Percentiles rank a stretch among this genome's conserved stretches.
phyloP scores from a whole-genome alignment of 345 rosid genomes.

The Populus pruinosa region DNA sequence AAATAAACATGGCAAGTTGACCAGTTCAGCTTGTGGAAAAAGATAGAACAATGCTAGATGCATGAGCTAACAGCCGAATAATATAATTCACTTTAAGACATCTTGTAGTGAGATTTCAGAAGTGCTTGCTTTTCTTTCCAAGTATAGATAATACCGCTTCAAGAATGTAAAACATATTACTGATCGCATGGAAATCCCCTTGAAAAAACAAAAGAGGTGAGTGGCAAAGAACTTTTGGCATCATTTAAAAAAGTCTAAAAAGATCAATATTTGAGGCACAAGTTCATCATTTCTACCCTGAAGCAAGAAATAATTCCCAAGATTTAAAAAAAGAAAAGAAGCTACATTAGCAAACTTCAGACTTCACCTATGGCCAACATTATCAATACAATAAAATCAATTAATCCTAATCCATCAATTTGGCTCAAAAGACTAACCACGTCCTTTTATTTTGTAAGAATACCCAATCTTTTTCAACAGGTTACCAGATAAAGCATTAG shows the following conservation, averaged over 20 bases:
- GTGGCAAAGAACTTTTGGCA: neutral
- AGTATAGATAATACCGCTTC: neutral
- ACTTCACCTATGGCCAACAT: neutral
- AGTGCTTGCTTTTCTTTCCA: neutral
- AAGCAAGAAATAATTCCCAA: neutral
- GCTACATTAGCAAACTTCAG: neutral
- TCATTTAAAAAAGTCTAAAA: neutral
- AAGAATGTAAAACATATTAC: neutral
- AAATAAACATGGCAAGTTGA: neutral
- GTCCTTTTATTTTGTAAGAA: neutral
- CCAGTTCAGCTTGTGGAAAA: neutral
- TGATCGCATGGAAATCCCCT: neutral
- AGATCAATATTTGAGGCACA: neutral
- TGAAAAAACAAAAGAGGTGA: neutral
- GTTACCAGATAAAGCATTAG: neutral
- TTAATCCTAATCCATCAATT: neutral
- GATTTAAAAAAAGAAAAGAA: neutral
- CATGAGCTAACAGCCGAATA: neutral
- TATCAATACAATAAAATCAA: neutral
- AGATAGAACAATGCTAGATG: neutral
- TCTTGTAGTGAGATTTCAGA: neutral
- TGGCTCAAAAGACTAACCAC: neutral
- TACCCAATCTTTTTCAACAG: neutral
- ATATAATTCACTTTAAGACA: neutral
- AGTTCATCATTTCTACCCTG: neutral